These are phyloP conservation scores for Diplocarpon mali DNA, from an alignment of 2,329 filamentous ascomycete species.

Conservation along the genomic window DNA sequence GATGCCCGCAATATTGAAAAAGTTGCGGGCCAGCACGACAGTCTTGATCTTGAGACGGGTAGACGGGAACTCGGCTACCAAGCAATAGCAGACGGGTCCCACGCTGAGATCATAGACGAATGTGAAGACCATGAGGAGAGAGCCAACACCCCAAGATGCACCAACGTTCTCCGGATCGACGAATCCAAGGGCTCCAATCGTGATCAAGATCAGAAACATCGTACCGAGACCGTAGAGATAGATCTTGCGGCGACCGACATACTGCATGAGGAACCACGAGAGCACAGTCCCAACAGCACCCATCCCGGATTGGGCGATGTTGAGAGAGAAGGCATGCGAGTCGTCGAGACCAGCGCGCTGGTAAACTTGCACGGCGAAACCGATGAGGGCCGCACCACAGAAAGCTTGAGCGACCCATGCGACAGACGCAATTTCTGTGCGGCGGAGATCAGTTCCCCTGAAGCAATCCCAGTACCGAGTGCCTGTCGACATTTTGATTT, in stretches of 20 bases:
- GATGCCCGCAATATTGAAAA: constrained; percentile 29
- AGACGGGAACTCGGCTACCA: constrained; percentile 33
- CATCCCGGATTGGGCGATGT: constrained; percentile 31
- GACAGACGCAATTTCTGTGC: constrained; percentile 42
- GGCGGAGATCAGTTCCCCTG: constrained; percentile 34
- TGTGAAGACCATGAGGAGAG: constrained; percentile 32
- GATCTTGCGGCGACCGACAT: constrained; percentile 38
- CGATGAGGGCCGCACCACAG: constrained; percentile 47
- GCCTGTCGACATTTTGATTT: constrained; percentile 32
- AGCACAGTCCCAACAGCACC: constrained; percentile 39
- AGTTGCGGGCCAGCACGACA: constrained; percentile 47
- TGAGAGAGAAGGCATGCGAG: constrained; percentile 40
- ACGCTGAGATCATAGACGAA: constrained; percentile 34
- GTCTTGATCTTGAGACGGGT: constrained; percentile 71
- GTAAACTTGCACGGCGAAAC: constrained; percentile 50
- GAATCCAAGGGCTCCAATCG: constrained; percentile 42
- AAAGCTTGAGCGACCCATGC: constrained; percentile 52
- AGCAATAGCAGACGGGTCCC: constrained; percentile 33
- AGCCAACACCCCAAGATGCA: constrained; percentile 35
- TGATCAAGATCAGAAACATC: constrained; percentile 32
- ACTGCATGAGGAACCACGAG: constrained; percentile 37
- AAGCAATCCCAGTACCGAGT: constrained; percentile 39
- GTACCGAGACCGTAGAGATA: constrained; percentile 37
- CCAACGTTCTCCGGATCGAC: constrained; percentile 26
- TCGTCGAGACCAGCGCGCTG: constrained; percentile 40